Evolutionary conservation across 2,329 filamentous ascomycete genomes (phyloP), one percentile per base, ranked within the genome.

Genomic region (Sordariomycetes sp.): DNA sequence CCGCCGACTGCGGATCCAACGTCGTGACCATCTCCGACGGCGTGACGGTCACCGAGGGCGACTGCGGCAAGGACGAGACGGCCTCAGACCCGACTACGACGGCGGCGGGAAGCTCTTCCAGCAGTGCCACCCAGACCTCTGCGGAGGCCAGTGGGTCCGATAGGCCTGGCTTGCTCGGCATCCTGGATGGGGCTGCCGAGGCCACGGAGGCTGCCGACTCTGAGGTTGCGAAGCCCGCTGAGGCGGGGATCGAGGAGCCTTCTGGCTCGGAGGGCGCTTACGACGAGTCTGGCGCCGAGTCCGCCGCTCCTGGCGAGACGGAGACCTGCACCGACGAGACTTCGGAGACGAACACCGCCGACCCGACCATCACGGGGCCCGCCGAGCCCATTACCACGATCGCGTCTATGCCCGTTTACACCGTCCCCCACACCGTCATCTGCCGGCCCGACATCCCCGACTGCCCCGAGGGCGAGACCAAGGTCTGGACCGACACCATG

Each of bases 1-100:
- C 85, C 20, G 52, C 3, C 15, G 32, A 53, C 20, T 53, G 71
- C 60, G 72, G 71, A 28, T 64, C 68, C 24, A 65, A 69, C 25
- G 64, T 74, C 8, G 61, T 72, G 13, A 60, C 69, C 25, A 70
- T 74, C 28, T 63, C 79, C 3, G 57, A 69, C 35, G 65, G 69
- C 32, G 68, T 71, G 20, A 66, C 67, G 7, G 64, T 65, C 15
- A 34, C 66, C 20, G 59, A 61, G 20, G 69, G 69, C 32, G 65
- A 67, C 55, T 71, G 69, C 22, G 60, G 62, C 17, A 59, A 22
- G n/a, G 2, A 22, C 45, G 24, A 24, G n/a, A 22, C 22, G 8
- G 8, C n/a, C 10, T 22, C 45, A 10, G 6, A 12, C 17, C 3
- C 42, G 15, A n/a, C 15, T 10, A 48, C 42, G 12, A 22, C 17